Percentiles rank a stretch among this genome's conserved stretches.
These are phyloP conservation scores for Cutaneotrichosporon dermatis DNA, from an alignment of 1,284 basidiomycete genomes.

Conservation along the genomic window DNA sequence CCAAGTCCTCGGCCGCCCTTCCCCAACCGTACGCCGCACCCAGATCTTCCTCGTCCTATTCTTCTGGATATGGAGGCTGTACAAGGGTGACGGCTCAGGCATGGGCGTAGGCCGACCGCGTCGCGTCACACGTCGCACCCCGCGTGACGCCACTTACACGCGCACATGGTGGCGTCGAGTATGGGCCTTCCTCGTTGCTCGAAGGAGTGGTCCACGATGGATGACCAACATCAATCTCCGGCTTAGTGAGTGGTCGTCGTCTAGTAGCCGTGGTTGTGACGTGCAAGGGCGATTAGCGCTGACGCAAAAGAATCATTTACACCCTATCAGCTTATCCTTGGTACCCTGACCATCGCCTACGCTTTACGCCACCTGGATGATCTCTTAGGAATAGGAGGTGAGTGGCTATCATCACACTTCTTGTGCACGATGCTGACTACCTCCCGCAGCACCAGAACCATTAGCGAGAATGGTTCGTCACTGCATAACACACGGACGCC, in stretches of 20 bases:
- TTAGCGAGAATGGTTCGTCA: slow-evolving; percentile 71
- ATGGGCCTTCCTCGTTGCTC: slow-evolving; percentile 34
- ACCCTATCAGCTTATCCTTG: slow-evolving; percentile 89
- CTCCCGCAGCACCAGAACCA: slow-evolving; percentile 78
- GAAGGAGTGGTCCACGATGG: slow-evolving; percentile 31
- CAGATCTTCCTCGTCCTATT: slow-evolving; percentile 79
- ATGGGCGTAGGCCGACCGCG: slow-evolving; percentile 2
- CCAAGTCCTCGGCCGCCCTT: slow-evolving; percentile 73
- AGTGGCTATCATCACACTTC: slow-evolving; percentile 36
- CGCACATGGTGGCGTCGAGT: slow-evolving; percentile 21
- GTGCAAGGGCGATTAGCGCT: not conserved
- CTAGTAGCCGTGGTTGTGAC: too few species aligned
- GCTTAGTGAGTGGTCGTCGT: slow-evolving; percentile 30
- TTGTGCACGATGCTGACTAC: not conserved
- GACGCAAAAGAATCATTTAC: slow-evolving; percentile 63
- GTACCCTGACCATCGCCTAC: slow-evolving; percentile 78
- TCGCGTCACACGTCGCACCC: not conserved
- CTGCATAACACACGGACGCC: not conserved
- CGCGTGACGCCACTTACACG: not conserved
- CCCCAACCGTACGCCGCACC: slow-evolving; percentile 66
- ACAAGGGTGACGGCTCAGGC: slow-evolving; percentile 62
- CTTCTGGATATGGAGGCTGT: slow-evolving; percentile 82
- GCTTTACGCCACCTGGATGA: slow-evolving; percentile 81
- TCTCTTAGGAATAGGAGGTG: slow-evolving; percentile 75
- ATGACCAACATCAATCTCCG: slow-evolving; percentile 41